A percentile compares a stretch with the other conserved stretches of the same genome.
Conservation (phyloP, 2,329 filamentous ascomycete species). For the Trichoderma koningiopsis region DNA sequence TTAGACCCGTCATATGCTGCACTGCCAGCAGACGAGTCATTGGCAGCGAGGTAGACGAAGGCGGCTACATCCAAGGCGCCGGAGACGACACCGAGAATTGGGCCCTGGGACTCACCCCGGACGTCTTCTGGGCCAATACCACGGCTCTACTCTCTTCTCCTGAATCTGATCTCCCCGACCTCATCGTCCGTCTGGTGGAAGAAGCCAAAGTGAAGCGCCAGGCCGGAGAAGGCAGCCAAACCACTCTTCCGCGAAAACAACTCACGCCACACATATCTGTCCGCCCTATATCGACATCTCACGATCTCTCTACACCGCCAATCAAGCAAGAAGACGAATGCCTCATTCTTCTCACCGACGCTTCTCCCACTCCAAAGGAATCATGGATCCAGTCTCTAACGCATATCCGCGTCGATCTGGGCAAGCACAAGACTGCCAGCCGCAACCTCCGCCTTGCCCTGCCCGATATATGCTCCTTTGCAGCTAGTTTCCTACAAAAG, state of each 20-base stretch:
- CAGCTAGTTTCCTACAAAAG: conserved; percentile 42
- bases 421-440: conserved; percentile 75
- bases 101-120: conserved; percentile 77
- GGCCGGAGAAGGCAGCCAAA: conserved; percentile 1
- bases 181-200: conserved; percentile 52
- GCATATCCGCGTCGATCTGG: conserved; percentile 63
- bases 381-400: conserved; percentile 43
- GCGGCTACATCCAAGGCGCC: conserved; percentile 84
- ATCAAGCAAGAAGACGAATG: conserved; percentile 35
- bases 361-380: conserved; percentile 48
- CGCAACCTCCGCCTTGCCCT: conserved; percentile 78
- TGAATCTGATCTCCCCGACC: conserved; percentile 63
- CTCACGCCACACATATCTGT: conserved; percentile 45
- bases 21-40: conserved; percentile 76
- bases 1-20: conserved; percentile 77
- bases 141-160: conserved; percentile 60
- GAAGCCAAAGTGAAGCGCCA: conserved; percentile 29
- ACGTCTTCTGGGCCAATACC: conserved; percentile 75
- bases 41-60: conserved; percentile 65
- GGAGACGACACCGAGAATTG: conserved; percentile 95
- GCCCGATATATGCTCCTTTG: conserved; percentile 61
- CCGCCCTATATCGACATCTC: conserved; percentile 37
- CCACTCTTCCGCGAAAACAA: conserved; percentile 27
- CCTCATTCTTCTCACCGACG: conserved; percentile 47
- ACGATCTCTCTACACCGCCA: neutral